Evolutionary conservation across 306 rosid species (phyloP).

Genomic region (Vachellia pachyceras): DNA sequence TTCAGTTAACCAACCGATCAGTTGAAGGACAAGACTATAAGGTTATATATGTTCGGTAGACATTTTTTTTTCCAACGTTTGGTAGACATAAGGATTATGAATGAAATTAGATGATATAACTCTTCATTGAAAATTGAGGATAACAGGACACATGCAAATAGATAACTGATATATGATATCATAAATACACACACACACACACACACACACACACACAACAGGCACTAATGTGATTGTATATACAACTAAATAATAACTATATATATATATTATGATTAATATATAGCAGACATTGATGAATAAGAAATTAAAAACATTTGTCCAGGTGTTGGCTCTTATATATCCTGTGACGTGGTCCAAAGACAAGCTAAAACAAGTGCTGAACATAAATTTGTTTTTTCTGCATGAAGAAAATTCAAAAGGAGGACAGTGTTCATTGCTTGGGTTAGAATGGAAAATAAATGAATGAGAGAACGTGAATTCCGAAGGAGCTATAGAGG

Average conservation of each 20-base stretch:
- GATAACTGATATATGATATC: background rate
- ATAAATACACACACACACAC: no score
- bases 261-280: background rate
- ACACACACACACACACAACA: no score
- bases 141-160: background rate
- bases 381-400: background rate
- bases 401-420: background rate
- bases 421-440: background rate
- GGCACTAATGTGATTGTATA: background rate
- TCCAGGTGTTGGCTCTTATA: background rate
- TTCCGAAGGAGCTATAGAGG: constrained; percentile 32
- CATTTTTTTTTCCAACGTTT: no score
- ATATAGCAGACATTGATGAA: background rate
- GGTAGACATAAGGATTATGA: background rate
- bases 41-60: background rate
- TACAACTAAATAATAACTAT: background rate
- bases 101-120: background rate
- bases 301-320: background rate
- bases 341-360: background rate
- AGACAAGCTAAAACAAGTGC: background rate
- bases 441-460: background rate
- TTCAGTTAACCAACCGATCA: background rate
- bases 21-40: background rate
- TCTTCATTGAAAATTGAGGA: background rate
- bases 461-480: constrained; percentile 34